A percentile compares a stretch with the other conserved stretches of the same genome.
Conservation (phyloP, 176 grass and related monocot genomes). For the sorghum (Sorghum bicolor) region DNA sequence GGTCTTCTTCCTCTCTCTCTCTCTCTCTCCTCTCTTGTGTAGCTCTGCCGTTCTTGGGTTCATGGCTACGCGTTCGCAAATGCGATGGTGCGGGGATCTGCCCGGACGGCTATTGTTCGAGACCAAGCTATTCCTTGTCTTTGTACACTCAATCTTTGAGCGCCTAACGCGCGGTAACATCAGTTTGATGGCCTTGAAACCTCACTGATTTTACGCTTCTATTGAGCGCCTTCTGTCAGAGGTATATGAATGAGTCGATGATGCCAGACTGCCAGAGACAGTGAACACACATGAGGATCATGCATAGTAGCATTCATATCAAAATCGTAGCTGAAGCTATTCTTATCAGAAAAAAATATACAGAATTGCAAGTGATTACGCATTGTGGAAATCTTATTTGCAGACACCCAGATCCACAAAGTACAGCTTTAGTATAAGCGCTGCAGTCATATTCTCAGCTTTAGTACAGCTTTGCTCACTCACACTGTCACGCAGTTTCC, state of each 20-base stretch:
- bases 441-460: not conserved
- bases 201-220: slow-evolving; percentile 19
- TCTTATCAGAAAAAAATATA: not conserved
- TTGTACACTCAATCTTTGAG: slow-evolving; percentile 32
- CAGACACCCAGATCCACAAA: not conserved
- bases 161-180: not conserved
- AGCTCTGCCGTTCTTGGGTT: slow-evolving; percentile 30
- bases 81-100: too few species aligned
- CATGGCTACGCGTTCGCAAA: not conserved
- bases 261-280: slow-evolving; percentile 58
- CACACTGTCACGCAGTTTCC: not conserved
- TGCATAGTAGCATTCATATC: not conserved
- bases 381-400: too few species aligned
- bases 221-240: slow-evolving; percentile 69
- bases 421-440: not conserved
- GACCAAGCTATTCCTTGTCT: slow-evolving; percentile 3
- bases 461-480: slow-evolving; percentile 14
- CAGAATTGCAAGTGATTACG: not conserved
- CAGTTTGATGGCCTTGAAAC: slow-evolving; percentile 11
- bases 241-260: slow-evolving; percentile 90
- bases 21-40: slow-evolving; percentile 13
- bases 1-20: not conserved
- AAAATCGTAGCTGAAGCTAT: slow-evolving; percentile 13
- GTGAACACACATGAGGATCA: slow-evolving; percentile 77
- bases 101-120: not conserved